phyloP scores from a whole-genome alignment of 345 rosid species.

The Crucihimalaya himalaica region DNA sequence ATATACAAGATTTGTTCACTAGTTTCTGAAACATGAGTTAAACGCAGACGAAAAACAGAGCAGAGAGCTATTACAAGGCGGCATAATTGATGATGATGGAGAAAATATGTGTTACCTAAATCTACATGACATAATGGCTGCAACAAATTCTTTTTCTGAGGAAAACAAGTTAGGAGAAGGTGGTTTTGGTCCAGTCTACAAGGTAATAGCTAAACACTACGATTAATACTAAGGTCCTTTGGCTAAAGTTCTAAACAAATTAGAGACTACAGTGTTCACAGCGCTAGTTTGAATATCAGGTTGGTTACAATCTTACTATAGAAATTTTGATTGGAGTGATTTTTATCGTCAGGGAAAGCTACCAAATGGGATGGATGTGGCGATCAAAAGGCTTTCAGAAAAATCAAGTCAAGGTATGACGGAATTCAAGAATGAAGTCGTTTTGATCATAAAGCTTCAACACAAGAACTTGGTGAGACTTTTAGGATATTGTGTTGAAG shows the following conservation, averaged over 20 bases:
- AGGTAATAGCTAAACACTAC: neutral
- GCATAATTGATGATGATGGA: neutral
- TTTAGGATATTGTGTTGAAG: neutral
- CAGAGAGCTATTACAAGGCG: neutral
- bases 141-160: neutral
- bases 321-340: neutral
- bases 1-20: no score
- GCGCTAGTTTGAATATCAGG: no score
- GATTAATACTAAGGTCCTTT: neutral
- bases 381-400: no score
- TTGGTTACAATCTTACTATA: neutral
- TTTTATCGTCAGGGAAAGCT: no score
- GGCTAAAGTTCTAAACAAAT: neutral
- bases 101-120: neutral
- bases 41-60: neutral
- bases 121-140: neutral
- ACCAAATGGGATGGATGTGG: no score
- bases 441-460: slow-evolving; percentile 13
- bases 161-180: slow-evolving; percentile 3
- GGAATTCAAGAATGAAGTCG: no score
- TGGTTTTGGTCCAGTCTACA: slow-evolving; percentile 11
- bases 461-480: slow-evolving; percentile 11
- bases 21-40: neutral
- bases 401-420: no score
- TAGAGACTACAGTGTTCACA: no score